phyloP scores from a whole-genome alignment of 768 basidiomycete species.

The Lactarius vividus region DNA sequence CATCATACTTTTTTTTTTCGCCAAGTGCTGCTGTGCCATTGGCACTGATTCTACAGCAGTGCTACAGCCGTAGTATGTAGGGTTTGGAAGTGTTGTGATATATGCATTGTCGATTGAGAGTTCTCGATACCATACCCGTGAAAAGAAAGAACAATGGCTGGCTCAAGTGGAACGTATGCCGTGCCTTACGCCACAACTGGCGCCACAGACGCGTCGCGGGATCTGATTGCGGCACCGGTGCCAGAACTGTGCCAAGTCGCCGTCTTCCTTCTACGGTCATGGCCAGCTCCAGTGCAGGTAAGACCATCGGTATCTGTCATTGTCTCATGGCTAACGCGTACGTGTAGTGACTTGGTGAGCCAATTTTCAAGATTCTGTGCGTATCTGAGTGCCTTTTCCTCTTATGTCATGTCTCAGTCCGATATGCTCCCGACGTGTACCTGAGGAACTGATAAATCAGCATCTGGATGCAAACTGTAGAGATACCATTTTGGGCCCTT shows the following conservation, averaged over 20 bases:
- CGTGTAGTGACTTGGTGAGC: conserved; percentile 19
- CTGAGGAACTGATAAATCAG: conserved; percentile 19
- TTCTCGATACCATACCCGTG: not conserved
- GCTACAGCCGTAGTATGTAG: not conserved
- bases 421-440: conserved; percentile 21
- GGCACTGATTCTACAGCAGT: not conserved
- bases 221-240: not conserved
- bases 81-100: not conserved
- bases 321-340: not conserved
- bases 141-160: not conserved
- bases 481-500: conserved; percentile 18
- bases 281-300: conserved; percentile 17
- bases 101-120: not conserved
- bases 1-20: not conserved
- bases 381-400: not conserved
- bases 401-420: conserved; percentile 9
- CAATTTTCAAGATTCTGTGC: not conserved
- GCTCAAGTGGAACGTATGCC: not conserved
- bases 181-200: not conserved
- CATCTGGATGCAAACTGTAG: conserved; percentile 23
- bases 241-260: not conserved
- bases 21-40: not conserved
- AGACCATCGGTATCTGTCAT: not conserved
- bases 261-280: conserved; percentile 4
- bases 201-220: not conserved